Evolutionary conservation across 2,329 filamentous ascomycete species (phyloP), one percentile per base, ranked within the genome.

Genomic region (Neonectria coccinea): DNA sequence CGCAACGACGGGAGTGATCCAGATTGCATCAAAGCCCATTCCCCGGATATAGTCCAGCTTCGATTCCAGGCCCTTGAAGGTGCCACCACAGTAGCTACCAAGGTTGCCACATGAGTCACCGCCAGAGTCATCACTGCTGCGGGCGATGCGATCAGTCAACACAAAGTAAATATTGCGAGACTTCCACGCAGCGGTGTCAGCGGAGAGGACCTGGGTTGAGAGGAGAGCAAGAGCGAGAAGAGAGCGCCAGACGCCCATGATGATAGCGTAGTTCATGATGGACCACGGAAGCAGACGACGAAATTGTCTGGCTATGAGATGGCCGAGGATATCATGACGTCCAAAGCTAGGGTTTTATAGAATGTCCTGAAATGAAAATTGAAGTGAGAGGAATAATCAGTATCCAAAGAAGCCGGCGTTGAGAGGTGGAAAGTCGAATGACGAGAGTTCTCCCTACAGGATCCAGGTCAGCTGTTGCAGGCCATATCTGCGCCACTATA

Each of bases 1-100:
- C 2, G 77, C 71, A 1, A 86, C 82, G n/a, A 89, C 80, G 0
- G 86, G 87, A 2, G 85, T 87, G 65, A 89, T 87, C 84, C 85
- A 85, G 54, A 88, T 78, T 44, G 86, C 86, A 59, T 84, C 84
- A 66, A 88, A 88, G 25, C 86, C 86, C 83, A 89, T 86, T 53
- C 82, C 82, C 71, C 87, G 81, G 73, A 90, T 89, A 73, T 90
- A 90, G 75, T 89, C 88, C 44, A 90, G 82, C 66, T 86, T 82
- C 64, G 85, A 82, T 68, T 84, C 81, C 31, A 91, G 80, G 7
- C 89, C 89, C 56, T 80, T 76, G 72, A 85, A 91, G 1, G 85
- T 87, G 16, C 89, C 89, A 44, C 87, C 87, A 68, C 89, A 91
- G 75, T 89, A 90, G 27, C 75, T 73, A 29, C 76, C 70, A n/a